Base-by-base conservation (phyloP, 75 land plant species). In the Pseudotsuga menziesii region DNA sequence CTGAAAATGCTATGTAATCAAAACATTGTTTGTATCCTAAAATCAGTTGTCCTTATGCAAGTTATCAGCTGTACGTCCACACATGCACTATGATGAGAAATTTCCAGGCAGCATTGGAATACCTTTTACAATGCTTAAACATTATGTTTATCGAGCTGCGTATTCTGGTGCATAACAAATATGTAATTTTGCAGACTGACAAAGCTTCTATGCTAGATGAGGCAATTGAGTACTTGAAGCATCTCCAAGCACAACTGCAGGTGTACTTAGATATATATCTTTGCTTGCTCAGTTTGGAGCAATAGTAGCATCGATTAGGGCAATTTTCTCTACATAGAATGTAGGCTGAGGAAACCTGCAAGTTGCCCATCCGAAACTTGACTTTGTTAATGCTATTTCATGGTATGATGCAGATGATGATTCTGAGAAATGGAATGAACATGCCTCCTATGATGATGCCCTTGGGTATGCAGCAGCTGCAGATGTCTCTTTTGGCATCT, bases 121-220 rank as follows among this genome's bases (percentile, higher is more conserved):
- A 20, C n/a, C 7, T n/a, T 41, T 41, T 20, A 48, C 27, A 61
- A 26, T 27, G 14, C 22, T n/a, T 69, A 69, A 69, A 32, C 17
- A 15, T 39, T 12, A 36, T 39, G 52, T 9, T 44, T 44, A 69
- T 41, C 26, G 4, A 69, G n/a, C 23, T 69, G n/a, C 23, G n/a
- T 39, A 44, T 22, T 41, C 72, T 41, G 72, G 41, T 9, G 13
- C 25, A n/a, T 20, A 44, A 39, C 72, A 69, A 39, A n/a, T 12
- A 41, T 69, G 52, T 3, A 20, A 69, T 71, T 61, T 69, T 32
- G 22, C 74, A 90, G 92, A 88, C 90, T 55, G 92, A 90, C 75
- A 90, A 90, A 73, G 92, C 92, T 15, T 90, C 92, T 39, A 88
- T 90, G 88, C 75, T 90, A 25, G 92, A 88, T 79, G 92, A 90